Evolutionary conservation across 169 alveolate species (phyloP).

Genomic region (Miamiensis avidus): DNA sequence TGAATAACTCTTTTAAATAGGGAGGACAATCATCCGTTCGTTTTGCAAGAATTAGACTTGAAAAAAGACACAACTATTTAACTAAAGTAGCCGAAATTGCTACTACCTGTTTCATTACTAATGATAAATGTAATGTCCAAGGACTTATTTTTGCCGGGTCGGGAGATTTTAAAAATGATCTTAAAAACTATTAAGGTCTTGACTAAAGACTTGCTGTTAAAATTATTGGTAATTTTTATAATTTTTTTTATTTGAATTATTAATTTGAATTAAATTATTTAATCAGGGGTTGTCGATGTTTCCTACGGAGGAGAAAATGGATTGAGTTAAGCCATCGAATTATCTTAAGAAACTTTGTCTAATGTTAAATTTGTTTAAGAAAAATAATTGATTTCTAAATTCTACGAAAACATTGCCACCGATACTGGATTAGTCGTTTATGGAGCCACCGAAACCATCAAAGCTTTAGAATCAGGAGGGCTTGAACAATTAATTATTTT

Average conservation of each 20-base stretch:
- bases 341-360: constrained; percentile 93
- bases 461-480: constrained; percentile 95
- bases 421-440: constrained; percentile 97
- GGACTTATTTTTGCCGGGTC: constrained; percentile 97
- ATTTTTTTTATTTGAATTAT: constrained; percentile 95
- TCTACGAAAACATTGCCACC: constrained; percentile 98
- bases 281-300: constrained; percentile 98
- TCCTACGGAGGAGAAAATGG: constrained; percentile 99
- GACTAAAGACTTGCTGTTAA: constrained; percentile 34
- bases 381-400: constrained; percentile 89
- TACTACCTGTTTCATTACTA: constrained; percentile 94
- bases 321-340: constrained; percentile 97
- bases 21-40: constrained; percentile 99
- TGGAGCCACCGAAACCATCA: constrained; percentile 96
- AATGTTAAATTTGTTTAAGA: constrained; percentile 88
- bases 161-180: constrained; percentile 98
- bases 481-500: constrained; percentile 93
- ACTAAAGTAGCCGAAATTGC: constrained; percentile 98
- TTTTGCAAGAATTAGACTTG: constrained; percentile 99
- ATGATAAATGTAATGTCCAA: constrained; percentile 92
- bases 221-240: constrained; percentile 83
- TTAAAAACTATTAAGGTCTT: constrained; percentile 64
- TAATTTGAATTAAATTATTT: constrained; percentile 91
- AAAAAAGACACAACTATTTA: constrained; percentile 97
- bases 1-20: too few relatives aligned